Conservation (phyloP, 2,329 filamentous ascomycete species). For the Hortaea werneckii region DNA sequence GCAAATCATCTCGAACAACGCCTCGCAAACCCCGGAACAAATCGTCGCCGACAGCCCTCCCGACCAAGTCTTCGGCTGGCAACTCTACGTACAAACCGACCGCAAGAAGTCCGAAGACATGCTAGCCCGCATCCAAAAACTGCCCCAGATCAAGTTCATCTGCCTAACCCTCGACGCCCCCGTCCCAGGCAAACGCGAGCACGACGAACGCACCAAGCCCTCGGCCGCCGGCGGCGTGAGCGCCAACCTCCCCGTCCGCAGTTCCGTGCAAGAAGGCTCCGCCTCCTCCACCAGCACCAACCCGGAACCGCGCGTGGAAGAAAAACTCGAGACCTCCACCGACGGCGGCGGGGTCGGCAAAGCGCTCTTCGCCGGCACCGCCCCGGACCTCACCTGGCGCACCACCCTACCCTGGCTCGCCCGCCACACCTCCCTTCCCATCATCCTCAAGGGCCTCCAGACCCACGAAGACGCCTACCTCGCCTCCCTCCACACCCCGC, state of each 20-base stretch:
- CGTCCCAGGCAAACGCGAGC: constrained; percentile 80
- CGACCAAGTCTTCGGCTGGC: constrained; percentile 83
- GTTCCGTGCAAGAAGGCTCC: constrained; percentile 39
- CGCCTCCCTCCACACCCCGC: constrained; percentile 57
- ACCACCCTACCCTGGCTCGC: constrained; percentile 69
- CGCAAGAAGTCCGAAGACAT: constrained; percentile 73
- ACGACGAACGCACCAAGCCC: constrained; percentile 57
- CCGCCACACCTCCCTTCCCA: constrained; percentile 70
- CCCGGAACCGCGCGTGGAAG: constrained; percentile 2
- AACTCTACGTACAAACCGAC: constrained; percentile 84
- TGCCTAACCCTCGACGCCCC: constrained; percentile 85
- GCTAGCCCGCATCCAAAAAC: constrained; percentile 63
- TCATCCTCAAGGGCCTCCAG: constrained; percentile 87
- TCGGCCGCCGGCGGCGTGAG: constrained; percentile 39
- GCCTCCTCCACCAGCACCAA: constrained; percentile 21
- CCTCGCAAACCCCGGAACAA: constrained; percentile 85
- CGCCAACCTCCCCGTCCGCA: constrained; percentile 39
- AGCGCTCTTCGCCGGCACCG: constrained; percentile 79
- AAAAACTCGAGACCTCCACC: constrained; percentile 18
- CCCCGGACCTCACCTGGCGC: constrained; percentile 77
- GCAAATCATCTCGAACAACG: constrained; percentile 86
- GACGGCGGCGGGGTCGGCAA: constrained; percentile 60
- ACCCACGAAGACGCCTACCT: constrained; percentile 88
- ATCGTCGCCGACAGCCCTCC: constrained; percentile 62
- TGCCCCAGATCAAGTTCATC: constrained; percentile 63